A percentile compares a stretch with the other conserved stretches of the same genome.
These are phyloP conservation scores for Dillenia suffruticosa DNA, from an alignment of 164 flowering plant species.

Conservation along the genomic window DNA sequence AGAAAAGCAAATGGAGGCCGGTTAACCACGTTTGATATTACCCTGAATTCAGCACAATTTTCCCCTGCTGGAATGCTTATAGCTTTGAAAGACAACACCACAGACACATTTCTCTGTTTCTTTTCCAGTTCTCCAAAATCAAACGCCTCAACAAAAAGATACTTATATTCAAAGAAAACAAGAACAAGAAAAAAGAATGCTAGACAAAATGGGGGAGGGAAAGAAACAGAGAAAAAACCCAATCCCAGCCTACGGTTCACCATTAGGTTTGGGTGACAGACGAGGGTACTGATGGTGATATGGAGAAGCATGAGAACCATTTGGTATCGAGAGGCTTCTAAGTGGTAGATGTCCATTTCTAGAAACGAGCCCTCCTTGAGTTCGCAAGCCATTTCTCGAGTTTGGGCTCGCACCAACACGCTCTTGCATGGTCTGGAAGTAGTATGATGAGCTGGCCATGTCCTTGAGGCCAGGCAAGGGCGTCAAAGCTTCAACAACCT, in stretches of 20 bases:
- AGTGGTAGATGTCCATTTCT: slow-evolving; percentile 39
- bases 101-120: slow-evolving; percentile 21
- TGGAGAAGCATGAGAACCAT: slow-evolving; percentile 57
- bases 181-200: background rate
- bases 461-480: slow-evolving; percentile 76
- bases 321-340: slow-evolving; percentile 53
- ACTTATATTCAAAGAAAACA: slow-evolving; percentile 9
- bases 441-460: slow-evolving; percentile 84
- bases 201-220: background rate
- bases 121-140: slow-evolving; percentile 15
- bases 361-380: slow-evolving; percentile 26
- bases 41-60: no score
- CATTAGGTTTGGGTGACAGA: slow-evolving; percentile 50
- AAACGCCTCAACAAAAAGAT: slow-evolving; percentile 15
- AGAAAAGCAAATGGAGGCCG: no score
- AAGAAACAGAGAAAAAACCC: slow-evolving; percentile 6
- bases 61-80: no score
- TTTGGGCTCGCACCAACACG: slow-evolving; percentile 50
- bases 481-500: slow-evolving; percentile 69
- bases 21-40: no score
- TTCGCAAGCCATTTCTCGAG: slow-evolving; percentile 32
- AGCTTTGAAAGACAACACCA: background rate
- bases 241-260: slow-evolving; percentile 27
- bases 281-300: slow-evolving; percentile 33
- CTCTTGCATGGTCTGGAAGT: slow-evolving; percentile 68